Conservation (phyloP, 1,284 basidiomycete species). For the Ceraceosorus guamensis region DNA sequence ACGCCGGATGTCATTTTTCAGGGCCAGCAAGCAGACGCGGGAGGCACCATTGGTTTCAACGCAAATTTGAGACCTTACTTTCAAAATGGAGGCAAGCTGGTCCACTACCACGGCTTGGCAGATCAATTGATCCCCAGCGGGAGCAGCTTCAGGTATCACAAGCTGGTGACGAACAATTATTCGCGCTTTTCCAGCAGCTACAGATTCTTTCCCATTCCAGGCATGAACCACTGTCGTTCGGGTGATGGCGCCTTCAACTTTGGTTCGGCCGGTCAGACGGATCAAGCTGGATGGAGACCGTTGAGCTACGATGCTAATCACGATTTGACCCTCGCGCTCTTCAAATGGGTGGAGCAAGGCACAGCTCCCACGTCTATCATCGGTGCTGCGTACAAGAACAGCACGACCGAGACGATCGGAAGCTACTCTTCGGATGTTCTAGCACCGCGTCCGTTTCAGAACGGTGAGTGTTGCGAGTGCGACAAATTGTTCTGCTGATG, state of each 20-base stretch:
- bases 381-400: conserved; percentile 31
- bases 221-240: conserved; percentile 51
- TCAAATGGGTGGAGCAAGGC: conserved; percentile 52
- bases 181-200: conserved; percentile 42
- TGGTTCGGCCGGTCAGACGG: conserved; percentile 20
- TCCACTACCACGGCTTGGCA: conserved; percentile 47
- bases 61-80: conserved; percentile 45
- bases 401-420: neutral
- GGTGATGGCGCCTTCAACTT: conserved; percentile 28
- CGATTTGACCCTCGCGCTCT: conserved; percentile 50
- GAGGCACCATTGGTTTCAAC: conserved; percentile 16
- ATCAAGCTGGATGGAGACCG: conserved; percentile 18
- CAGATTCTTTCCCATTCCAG: conserved; percentile 52
- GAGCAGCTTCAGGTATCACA: conserved; percentile 49
- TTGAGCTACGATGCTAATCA: conserved; percentile 32
- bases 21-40: conserved; percentile 17
- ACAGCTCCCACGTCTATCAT: conserved; percentile 47
- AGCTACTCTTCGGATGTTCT: no score
- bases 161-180: conserved; percentile 37
- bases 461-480: no score
- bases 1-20: conserved; percentile 14
- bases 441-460: no score
- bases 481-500: no score
- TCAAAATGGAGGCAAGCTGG: conserved; percentile 38
- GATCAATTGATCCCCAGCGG: conserved; percentile 50